Evolutionary conservation across 768 basidiomycete species (phyloP).

Genomic region (Hebeloma cylindrosporum): DNA sequence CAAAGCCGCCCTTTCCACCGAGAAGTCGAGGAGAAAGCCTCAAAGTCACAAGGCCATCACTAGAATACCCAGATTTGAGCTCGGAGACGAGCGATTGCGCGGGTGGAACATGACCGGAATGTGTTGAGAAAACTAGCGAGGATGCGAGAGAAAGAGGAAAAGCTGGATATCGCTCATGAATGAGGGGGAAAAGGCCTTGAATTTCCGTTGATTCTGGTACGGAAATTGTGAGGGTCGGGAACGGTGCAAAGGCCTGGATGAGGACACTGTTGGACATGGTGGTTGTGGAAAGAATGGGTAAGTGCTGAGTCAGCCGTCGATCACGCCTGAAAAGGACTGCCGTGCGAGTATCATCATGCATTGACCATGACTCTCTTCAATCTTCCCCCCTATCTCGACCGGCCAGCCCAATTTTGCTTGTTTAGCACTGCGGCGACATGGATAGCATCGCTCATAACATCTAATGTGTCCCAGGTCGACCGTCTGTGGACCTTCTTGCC

Average conservation of each 20-base stretch:
- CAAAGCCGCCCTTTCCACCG: constrained; percentile 98
- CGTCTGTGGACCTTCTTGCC: constrained; percentile 81
- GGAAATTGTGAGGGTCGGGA: constrained; percentile 39
- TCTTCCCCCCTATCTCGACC: constrained; percentile 45
- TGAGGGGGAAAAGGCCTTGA: constrained; percentile 30
- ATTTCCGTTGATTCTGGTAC: constrained; percentile 31
- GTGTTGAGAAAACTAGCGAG: constrained; percentile 37
- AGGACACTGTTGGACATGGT: constrained; percentile 34
- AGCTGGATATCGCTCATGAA: constrained; percentile 35
- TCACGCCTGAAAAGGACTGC: neutral
- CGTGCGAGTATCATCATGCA: neutral
- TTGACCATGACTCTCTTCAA: constrained; percentile 25
- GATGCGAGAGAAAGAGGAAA: constrained; percentile 32
- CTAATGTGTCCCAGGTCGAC: constrained; percentile 88
- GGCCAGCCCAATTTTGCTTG: constrained; percentile 65
- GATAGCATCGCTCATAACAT: constrained; percentile 62
- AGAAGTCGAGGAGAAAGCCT: constrained; percentile 71
- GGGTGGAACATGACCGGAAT: constrained; percentile 34
- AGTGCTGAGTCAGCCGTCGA: constrained; percentile 23
- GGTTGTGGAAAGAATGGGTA: constrained; percentile 25
- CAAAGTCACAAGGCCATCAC: constrained; percentile 52
- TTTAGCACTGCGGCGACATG: constrained; percentile 50
- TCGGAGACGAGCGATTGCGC: constrained; percentile 26
- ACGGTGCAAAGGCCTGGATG: constrained; percentile 35
- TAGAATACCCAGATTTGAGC: constrained; percentile 20